Evolutionary conservation across 768 basidiomycete genomes (phyloP), one percentile per base, ranked within the genome.

Genomic region (Mycena albidolilacea): DNA sequence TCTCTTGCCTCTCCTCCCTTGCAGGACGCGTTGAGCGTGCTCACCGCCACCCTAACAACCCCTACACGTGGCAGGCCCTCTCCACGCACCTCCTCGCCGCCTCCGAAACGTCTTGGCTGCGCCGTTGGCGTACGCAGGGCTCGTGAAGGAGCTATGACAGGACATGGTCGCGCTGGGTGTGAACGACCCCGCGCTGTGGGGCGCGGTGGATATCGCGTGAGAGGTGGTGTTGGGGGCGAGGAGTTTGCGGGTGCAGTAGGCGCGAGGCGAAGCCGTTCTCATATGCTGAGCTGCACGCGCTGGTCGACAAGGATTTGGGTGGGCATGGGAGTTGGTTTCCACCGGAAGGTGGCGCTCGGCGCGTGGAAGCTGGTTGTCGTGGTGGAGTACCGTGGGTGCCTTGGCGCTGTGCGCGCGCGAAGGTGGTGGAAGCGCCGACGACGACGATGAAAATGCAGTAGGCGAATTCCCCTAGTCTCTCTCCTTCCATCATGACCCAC

Each of bases 101-200:
- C n/a, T 76, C 82, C 17, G 78, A 78, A 3, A 61, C 41, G 37
- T 63, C 50, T 62, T 71, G 35, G 62, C 43, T 64, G 58, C 58
- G 44, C 81, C 77, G 44, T 68, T 75, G 79, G 79, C 75, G 30
- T 85, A 84, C n/a, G 83, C 90, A n/a, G 80, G 85, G 65, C 81
- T 81, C 58, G 85, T 89, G 62, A 86, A 86, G 71, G 89, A 86
- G 46, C 79, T 90, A 43, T 90, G 89, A 88, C 82, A 84, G 54
- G 90, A 90, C 77, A 85, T 85, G 41, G 86, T 86, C 63, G 84
- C 84, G 30, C 84, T 90, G 11, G 90, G 90, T 50, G 74, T 91
- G 7, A 83, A 83, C 65, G 88, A 91, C 72, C 81, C 84, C 43
- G 83, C 83, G 48, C 78, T 90, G 70, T 90, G 90, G 89, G 81